Evolutionary conservation across 2,329 filamentous ascomycete genomes (phyloP), one percentile per base, ranked within the genome.

Genomic region (Pleurostoma richardsiae): DNA sequence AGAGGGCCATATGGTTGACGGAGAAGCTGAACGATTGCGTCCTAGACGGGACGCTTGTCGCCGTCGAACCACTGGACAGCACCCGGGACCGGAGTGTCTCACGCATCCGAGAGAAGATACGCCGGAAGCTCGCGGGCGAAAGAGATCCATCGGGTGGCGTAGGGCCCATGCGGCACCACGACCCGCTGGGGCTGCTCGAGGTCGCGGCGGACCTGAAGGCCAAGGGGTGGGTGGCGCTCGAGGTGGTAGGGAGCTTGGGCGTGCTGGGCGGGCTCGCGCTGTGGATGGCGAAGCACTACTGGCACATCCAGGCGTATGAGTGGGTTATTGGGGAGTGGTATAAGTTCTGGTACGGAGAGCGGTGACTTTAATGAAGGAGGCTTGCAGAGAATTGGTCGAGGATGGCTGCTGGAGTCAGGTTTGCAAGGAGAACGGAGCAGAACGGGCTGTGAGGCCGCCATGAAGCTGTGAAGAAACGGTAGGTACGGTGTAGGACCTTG

Each of bases 101-200:
- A 28, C 45, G 41, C 33, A 30, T 33, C 29, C 39, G 40, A 6
- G 46, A 45, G 8, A 46, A 47, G 44, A 46, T 40, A 4, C 11
- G 10, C 10, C 46, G 45, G 39, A 40, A 43, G 31, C 27, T 44
- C 10, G 40, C 36, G 3, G 28, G 31, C 30, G 36, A 39, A 19
- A 29, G 27, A 36, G 43, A 19, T 27, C 45, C 31, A 29, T 42
- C 40, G 29, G 50, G 33, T 30, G 52, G 48, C 45, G 19, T 19
- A 19, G 19, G 19, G 19, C 43, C 51, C 43, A 45, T 48, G 43
- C 47, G 42, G 38, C 75, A 82, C 31, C 77, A 87, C 49, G 91
- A 96, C 62, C 91, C 91, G 1, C 72, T 96, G 0, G 90, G 90
- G 0, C 64, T 96, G 33, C 73, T 95, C 44, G 76, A 83, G 51